Conservation (phyloP, 2,329 filamentous ascomycete genomes). For the Xylariales sp. region DNA sequence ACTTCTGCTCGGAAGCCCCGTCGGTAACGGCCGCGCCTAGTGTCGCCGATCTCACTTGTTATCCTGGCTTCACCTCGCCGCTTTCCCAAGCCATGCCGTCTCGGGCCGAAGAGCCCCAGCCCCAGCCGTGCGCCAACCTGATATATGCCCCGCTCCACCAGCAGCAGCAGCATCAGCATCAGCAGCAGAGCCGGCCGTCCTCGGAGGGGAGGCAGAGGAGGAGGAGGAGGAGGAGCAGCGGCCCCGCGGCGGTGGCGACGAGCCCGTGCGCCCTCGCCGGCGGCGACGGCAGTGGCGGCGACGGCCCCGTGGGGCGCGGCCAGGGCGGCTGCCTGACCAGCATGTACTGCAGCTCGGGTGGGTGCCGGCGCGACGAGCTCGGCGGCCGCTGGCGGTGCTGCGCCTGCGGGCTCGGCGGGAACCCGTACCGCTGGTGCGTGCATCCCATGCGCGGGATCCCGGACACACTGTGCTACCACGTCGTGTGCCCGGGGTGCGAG, state of each 20-base stretch:
- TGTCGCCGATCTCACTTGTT: constrained; percentile 22
- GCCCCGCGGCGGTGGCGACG: too few species aligned
- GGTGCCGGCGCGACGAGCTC: constrained; percentile 44
- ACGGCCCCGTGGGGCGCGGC: constrained; percentile 40
- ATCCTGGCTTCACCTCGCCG: constrained; percentile 6
- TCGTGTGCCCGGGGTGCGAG: constrained; percentile 40
- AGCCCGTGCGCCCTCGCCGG: constrained; percentile 19
- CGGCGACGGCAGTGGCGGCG: constrained; percentile 20
- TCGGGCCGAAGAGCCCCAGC: too few species aligned
- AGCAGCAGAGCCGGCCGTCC: too few species aligned
- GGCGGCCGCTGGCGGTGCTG: constrained; percentile 47
- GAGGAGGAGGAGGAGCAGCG: too few species aligned
- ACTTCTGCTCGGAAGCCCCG: constrained; percentile 40
- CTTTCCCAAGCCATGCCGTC: too few species aligned
- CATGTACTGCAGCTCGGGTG: constrained; percentile 41
- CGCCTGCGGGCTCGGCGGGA: constrained; percentile 40
- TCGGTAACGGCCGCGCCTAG: too few species aligned
- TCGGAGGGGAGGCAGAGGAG: too few species aligned
- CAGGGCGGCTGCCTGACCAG: constrained; percentile 40
- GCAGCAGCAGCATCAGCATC: constrained; percentile 2
- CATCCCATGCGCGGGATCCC: constrained; percentile 40
- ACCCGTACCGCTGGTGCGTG: constrained; percentile 39
- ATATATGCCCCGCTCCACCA: constrained; percentile 6
- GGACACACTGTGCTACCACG: constrained; percentile 48
- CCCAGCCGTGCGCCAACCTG: too few species aligned